Conservation (phyloP, 1,284 basidiomycete species). For the Microbotryum intermedium region DNA sequence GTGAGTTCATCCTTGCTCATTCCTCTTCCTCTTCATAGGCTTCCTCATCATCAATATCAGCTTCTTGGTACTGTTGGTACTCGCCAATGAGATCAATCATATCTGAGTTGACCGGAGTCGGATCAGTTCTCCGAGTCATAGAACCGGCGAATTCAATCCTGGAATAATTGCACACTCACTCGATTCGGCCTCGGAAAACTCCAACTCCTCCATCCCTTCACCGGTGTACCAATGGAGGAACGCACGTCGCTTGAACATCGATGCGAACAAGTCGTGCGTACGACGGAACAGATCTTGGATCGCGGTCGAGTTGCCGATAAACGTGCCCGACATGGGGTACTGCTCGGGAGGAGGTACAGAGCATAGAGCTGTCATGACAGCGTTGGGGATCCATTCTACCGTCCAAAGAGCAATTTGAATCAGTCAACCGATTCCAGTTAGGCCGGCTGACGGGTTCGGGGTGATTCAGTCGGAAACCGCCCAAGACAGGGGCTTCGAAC, state of each 20-base stretch:
- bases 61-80: slow-evolving; percentile 30
- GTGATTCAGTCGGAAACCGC: too few relatives aligned
- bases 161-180: background rate
- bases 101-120: background rate
- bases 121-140: too few relatives aligned
- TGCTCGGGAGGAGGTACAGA: slow-evolving; percentile 75
- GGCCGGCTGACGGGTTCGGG: too few relatives aligned
- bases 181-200: slow-evolving; percentile 65
- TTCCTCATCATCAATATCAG: slow-evolving; percentile 9
- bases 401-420: too few relatives aligned
- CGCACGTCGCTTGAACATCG: slow-evolving; percentile 73
- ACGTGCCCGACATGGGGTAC: slow-evolving; percentile 55
- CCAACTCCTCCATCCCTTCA: slow-evolving; percentile 78
- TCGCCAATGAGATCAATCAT: slow-evolving; percentile 29
- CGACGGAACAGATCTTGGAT: slow-evolving; percentile 74
- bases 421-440: too few relatives aligned
- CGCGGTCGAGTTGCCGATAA: slow-evolving; percentile 63
- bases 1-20: too few relatives aligned
- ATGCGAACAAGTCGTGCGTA: slow-evolving; percentile 62
- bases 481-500: slow-evolving; percentile 42
- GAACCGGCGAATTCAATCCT: background rate
- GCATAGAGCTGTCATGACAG: slow-evolving; percentile 21
- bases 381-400: slow-evolving; percentile 61
- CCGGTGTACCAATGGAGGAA: slow-evolving; percentile 88
- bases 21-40: slow-evolving; percentile 2